Percentiles rank a stretch among this genome's conserved stretches.
Conservation (phyloP, 2,329 filamentous ascomycete species). For the Pseudomassariella vexata region DNA sequence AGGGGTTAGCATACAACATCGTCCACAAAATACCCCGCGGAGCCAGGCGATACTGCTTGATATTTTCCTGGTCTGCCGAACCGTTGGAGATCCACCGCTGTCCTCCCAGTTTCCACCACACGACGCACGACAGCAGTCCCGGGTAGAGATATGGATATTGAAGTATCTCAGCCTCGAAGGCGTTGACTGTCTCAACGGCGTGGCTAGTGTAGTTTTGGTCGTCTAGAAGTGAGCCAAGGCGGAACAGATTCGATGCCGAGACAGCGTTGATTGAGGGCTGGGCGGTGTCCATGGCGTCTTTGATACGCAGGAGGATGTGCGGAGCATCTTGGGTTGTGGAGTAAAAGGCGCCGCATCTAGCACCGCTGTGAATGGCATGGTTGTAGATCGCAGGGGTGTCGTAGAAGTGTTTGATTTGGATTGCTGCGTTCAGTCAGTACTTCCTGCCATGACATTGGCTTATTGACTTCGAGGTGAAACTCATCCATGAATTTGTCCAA, state of each 20-base stretch:
- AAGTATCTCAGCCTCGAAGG: conserved; percentile 86
- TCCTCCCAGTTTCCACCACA: conserved; percentile 67
- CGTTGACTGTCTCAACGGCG: conserved; percentile 69
- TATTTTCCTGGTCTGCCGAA: conserved; percentile 7
- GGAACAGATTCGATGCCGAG: conserved; percentile 81
- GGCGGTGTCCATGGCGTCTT: conserved; percentile 91
- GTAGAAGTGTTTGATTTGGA: conserved; percentile 71
- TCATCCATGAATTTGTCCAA: too few species aligned
- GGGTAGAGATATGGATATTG: conserved; percentile 93
- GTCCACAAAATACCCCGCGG: conserved; percentile 23
- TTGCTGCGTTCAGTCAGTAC: too few species aligned
- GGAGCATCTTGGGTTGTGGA: conserved; percentile 57
- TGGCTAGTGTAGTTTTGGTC: conserved; percentile 47
- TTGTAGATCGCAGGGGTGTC: conserved; percentile 49
- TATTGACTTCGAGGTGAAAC: too few species aligned
- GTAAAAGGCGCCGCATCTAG: conserved; percentile 62
- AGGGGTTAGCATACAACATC: too few species aligned
- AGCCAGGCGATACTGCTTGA: conserved; percentile 13
- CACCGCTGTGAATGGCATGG: conserved; percentile 25
- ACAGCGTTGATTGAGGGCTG: conserved; percentile 87
- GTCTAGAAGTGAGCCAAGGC: conserved; percentile 61
- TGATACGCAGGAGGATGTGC: conserved; percentile 77
- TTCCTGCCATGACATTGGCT: too few species aligned
- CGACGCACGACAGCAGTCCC: conserved; percentile 69
- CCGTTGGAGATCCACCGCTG: conserved; percentile 28